Percentiles rank a stretch among this genome's conserved stretches.
Conservation (phyloP, 2,329 filamentous ascomycete species). For the Aspergillus awamori region DNA sequence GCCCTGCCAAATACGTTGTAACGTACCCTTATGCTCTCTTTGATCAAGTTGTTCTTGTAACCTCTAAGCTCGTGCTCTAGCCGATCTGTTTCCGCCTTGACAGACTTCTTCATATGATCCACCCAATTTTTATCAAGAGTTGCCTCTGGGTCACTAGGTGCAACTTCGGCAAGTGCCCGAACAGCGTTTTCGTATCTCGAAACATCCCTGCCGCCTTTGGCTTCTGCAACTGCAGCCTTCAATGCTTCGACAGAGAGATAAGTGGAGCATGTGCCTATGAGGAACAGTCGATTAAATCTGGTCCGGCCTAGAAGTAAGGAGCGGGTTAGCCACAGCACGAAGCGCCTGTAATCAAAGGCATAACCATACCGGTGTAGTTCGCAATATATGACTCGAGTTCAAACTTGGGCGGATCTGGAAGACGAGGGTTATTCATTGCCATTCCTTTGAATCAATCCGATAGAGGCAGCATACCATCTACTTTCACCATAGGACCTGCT, state of each 20-base stretch:
- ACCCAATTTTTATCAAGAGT: slow-evolving; percentile 73
- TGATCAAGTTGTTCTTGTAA: slow-evolving; percentile 96
- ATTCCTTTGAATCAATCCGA: background rate
- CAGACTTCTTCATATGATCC: slow-evolving; percentile 65
- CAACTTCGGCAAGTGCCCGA: slow-evolving; percentile 64
- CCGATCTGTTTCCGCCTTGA: slow-evolving; percentile 70
- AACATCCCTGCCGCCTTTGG: slow-evolving; percentile 75
- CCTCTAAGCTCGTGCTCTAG: slow-evolving; percentile 83
- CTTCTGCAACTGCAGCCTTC: slow-evolving; percentile 73
- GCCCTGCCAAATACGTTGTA: background rate
- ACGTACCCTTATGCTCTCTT: slow-evolving; percentile 87
- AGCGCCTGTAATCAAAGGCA: background rate
- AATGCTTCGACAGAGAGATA: slow-evolving; percentile 78
- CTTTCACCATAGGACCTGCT: slow-evolving; percentile 11
- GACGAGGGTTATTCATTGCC: slow-evolving; percentile 13
- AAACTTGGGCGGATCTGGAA: slow-evolving; percentile 75
- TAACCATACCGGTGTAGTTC: slow-evolving; percentile 75
- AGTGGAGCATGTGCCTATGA: slow-evolving; percentile 78
- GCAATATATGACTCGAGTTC: slow-evolving; percentile 88
- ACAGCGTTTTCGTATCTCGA: slow-evolving; percentile 70
- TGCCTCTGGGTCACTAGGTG: slow-evolving; percentile 70
- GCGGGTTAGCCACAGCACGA: slow-evolving; percentile 3
- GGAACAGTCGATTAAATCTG: slow-evolving; percentile 75
- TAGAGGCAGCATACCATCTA: slow-evolving; percentile 28
- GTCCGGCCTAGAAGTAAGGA: slow-evolving; percentile 65